A percentile compares a stretch with the other conserved stretches of the same genome.
phyloP scores from a whole-genome alignment of 108 stramenopile genomes.

The Ochromonas danica region DNA sequence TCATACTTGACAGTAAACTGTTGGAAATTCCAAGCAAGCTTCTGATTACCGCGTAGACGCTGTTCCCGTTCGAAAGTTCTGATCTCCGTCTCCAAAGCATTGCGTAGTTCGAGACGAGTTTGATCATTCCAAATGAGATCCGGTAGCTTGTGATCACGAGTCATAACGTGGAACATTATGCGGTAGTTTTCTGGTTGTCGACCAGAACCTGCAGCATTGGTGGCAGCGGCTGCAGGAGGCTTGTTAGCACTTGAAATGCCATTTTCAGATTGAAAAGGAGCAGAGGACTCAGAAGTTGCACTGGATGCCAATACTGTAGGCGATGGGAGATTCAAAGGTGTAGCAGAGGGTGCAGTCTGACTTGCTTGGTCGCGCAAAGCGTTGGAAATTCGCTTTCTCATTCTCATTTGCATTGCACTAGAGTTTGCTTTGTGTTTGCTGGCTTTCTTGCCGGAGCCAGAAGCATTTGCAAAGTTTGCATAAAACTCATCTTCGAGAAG shows the following conservation, averaged over 20 bases:
- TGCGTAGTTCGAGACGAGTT: constrained; percentile 68
- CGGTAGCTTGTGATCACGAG: constrained; percentile 67
- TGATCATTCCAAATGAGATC: constrained; percentile 79
- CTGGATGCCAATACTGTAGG: no score
- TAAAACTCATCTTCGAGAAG: constrained; percentile 58
- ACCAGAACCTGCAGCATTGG: constrained; percentile 26
- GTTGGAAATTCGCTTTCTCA: constrained; percentile 25
- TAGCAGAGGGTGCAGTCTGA: not conserved
- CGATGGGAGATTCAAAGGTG: not conserved
- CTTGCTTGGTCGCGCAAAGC: not conserved
- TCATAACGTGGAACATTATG: constrained; percentile 68
- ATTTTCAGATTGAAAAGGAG: no score
- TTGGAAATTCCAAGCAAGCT: constrained; percentile 76
- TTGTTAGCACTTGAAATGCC: not conserved
- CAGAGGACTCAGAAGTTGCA: not conserved
- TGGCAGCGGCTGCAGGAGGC: not conserved
- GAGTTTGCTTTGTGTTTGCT: not conserved
- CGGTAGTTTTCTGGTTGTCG: constrained; percentile 48
- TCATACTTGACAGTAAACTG: constrained; percentile 72
- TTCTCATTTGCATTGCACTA: not conserved
- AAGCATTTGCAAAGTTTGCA: constrained; percentile 21
- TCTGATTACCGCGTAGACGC: constrained; percentile 56
- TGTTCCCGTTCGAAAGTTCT: constrained; percentile 59
- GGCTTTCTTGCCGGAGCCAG: not conserved
- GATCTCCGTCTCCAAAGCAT: constrained; percentile 68